These are phyloP conservation scores for Cylindrotheca closterium DNA, from an alignment of 108 stramenopile species.

Conservation along the genomic window DNA sequence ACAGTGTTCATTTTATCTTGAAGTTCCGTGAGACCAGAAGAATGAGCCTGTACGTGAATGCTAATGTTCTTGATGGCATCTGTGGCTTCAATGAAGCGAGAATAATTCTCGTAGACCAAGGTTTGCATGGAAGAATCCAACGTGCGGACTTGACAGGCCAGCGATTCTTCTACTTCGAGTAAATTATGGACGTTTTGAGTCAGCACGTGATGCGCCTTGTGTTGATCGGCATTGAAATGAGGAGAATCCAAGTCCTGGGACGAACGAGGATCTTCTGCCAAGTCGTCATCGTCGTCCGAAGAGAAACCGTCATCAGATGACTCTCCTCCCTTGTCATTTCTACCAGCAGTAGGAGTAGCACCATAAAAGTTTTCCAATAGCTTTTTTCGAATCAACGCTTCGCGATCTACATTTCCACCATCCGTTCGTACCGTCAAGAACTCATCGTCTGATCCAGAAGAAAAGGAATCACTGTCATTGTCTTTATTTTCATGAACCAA, in stretches of 20 bases:
- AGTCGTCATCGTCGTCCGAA: constrained; percentile 25
- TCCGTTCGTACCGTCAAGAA: constrained; percentile 10
- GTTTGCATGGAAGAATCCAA: constrained; percentile 97
- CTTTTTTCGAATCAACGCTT: constrained; percentile 83
- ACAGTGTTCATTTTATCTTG: constrained; percentile 46
- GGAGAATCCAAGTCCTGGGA: constrained; percentile 74
- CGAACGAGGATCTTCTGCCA: constrained; percentile 10
- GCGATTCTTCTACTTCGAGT: constrained; percentile 68
- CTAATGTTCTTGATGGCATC: constrained; percentile 92
- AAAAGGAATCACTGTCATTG: constrained; percentile 17
- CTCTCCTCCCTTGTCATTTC: constrained; percentile 16
- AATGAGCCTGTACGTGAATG: constrained; percentile 55
- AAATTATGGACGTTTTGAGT: constrained; percentile 47
- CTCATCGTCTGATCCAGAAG: constrained; percentile 23
- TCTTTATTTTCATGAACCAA: neutral
- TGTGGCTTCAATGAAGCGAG: constrained; percentile 97
- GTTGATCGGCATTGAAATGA: constrained; percentile 54
- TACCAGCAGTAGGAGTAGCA: neutral
- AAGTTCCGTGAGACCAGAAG: constrained; percentile 42
- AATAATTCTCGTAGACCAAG: constrained; percentile 99
- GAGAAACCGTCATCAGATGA: constrained; percentile 22
- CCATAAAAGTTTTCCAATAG: constrained; percentile 87
- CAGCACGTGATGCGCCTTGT: constrained; percentile 61
- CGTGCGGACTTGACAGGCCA: constrained; percentile 76
- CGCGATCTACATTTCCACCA: constrained; percentile 45